Base-by-base conservation (phyloP, 2,329 filamentous ascomycete genomes). In the Trichoderma citrinoviride region DNA sequence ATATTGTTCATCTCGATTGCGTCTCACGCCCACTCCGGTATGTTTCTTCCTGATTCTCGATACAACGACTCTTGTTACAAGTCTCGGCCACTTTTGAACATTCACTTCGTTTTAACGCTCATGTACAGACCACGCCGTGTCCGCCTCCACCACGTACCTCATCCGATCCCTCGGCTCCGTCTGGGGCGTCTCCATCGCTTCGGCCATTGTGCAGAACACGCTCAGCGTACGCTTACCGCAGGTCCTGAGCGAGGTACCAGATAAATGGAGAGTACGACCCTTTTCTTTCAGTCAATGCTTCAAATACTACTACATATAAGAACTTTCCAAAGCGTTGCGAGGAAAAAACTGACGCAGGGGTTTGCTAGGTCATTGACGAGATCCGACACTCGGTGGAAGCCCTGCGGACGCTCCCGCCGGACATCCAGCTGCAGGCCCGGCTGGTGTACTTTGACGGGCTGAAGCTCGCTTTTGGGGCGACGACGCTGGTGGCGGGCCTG, bases 151-250 rank as follows among this genome's bases (percentile, higher is more conserved):
- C 0, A 83, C 87, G 7, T 89, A 89, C 71, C 79, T 89, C 21
- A 82, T 89, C 49, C 82, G 87, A 27, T 88, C 85, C 0, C 75
- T 89, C 3, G 87, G 86, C 2, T 84, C 82, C 0, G 86, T 89
- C 17, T 89, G 85, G 82, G 86, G 87, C 10, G 87, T 89, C 1
- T 86, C 87, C 0, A 77, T 86, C 41, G 85, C 85, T 0, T 87
- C 86, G 8, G 82, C 86, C 7, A 85, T 89, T 50, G 79, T 87
- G 40, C 87, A 89, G 74, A 89, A 85, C 64, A 84, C 83, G 63
- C 78, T 89, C 68, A 84, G 79, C 69, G 75, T 80, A 69, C 78
- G 80, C 66, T 78, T 89, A 27, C 82, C 83, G 5, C 75, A 77
- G 66, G 85, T 81, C 68, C 76, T 89, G 73, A 79, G 76, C 71